Conservation (phyloP, 768 basidiomycete genomes). For the Suillus alpinus region DNA sequence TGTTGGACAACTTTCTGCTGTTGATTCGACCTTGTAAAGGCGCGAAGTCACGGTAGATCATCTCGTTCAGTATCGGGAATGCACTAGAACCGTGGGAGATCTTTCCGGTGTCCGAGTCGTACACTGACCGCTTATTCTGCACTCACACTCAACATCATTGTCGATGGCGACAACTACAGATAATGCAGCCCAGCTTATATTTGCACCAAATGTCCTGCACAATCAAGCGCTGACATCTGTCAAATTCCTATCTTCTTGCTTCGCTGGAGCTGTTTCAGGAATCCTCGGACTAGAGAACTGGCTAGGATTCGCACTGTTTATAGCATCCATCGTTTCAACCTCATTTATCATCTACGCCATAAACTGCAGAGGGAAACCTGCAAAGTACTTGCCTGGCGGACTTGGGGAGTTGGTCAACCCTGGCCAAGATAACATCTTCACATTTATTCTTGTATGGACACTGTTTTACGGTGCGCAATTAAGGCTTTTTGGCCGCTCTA, state of each 20-base stretch:
- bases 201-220: conserved; percentile 61
- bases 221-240: conserved; percentile 61
- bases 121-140: not conserved
- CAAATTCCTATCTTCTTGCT: conserved; percentile 81
- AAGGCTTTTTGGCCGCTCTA: not conserved
- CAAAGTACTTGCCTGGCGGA: conserved; percentile 63
- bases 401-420: conserved; percentile 71
- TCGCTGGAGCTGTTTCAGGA: conserved; percentile 85
- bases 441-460: conserved; percentile 93
- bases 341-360: conserved; percentile 61
- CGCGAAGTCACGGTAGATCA: not conserved
- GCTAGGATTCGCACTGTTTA: conserved; percentile 78
- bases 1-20: not conserved
- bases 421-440: conserved; percentile 87
- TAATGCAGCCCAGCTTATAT: conserved; percentile 57
- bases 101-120: not conserved
- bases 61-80: not conserved
- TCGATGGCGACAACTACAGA: conserved; percentile 50
- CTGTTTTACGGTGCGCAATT: conserved; percentile 76
- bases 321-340: conserved; percentile 63
- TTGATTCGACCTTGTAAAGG: not conserved
- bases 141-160: conserved; percentile 21
- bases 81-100: not conserved
- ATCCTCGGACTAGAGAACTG: conserved; percentile 87
- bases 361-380: conserved; percentile 67